Evolutionary conservation across 192 early-diverging fungal species (phyloP).

Genomic region (Podila verticillata): DNA sequence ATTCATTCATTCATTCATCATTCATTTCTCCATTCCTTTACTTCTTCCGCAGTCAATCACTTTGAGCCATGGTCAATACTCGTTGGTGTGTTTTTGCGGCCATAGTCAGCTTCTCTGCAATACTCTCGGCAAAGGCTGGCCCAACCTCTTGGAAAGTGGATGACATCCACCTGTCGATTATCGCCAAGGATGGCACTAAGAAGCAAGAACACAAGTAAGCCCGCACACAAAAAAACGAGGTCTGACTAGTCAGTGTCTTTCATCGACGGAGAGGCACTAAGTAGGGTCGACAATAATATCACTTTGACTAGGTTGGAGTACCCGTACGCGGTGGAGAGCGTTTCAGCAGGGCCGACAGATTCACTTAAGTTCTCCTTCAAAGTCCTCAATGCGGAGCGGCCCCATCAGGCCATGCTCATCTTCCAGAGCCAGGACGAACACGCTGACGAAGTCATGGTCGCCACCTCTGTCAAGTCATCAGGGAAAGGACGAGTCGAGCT

Average conservation of each 20-base stretch:
- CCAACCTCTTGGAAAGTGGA: slow-evolving; percentile 30
- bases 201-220: slow-evolving; percentile 37
- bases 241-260: too few relatives aligned
- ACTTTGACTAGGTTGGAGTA: slow-evolving; percentile 25
- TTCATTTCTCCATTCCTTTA: too few relatives aligned
- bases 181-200: slow-evolving; percentile 23
- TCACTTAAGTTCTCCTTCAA: slow-evolving; percentile 42
- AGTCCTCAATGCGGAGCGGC: slow-evolving; percentile 33
- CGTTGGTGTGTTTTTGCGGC: too few relatives aligned
- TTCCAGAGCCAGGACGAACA: slow-evolving; percentile 49
- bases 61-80: too few relatives aligned
- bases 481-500: slow-evolving; percentile 48
- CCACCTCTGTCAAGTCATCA: slow-evolving; percentile 37
- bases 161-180: slow-evolving; percentile 28
- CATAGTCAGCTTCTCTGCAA: too few relatives aligned
- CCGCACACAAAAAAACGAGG: background rate
- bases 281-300: too few relatives aligned
- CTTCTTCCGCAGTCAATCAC: too few relatives aligned
- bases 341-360: slow-evolving; percentile 24
- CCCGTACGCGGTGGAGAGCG: slow-evolving; percentile 9
- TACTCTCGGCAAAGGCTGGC: slow-evolving; percentile 1
- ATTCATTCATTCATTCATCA: too few relatives aligned
- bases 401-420: slow-evolving; percentile 46
- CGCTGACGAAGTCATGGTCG: slow-evolving; percentile 42
- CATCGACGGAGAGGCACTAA: too few relatives aligned